These are phyloP conservation scores for Urtica urens DNA, from an alignment of 306 rosid species.

Conservation along the genomic window DNA sequence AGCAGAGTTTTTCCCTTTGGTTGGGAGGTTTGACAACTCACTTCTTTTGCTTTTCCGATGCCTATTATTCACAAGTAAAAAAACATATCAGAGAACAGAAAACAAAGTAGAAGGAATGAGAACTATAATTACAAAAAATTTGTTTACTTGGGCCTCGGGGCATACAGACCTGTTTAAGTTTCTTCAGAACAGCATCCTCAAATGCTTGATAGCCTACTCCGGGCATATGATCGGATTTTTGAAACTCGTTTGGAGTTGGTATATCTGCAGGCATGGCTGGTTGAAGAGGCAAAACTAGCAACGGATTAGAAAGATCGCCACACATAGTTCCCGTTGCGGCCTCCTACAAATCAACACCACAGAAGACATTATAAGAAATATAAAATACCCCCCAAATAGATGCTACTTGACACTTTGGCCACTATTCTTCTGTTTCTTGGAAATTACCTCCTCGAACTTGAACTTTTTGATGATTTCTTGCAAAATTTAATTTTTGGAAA, in stretches of 20 bases:
- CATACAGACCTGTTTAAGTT: slow-evolving; percentile 55
- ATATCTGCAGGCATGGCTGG: slow-evolving; percentile 34
- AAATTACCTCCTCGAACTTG: no score
- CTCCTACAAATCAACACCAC: slow-evolving; percentile 35
- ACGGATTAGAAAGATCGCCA: slow-evolving; percentile 74
- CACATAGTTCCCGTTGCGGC: slow-evolving; percentile 45
- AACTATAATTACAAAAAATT: background rate
- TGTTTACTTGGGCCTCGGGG: background rate
- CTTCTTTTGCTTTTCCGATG: slow-evolving; percentile 43
- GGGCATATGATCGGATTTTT: slow-evolving; percentile 36
- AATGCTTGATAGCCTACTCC: slow-evolving; percentile 72
- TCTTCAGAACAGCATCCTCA: slow-evolving; percentile 71
- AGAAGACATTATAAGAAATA: slow-evolving; percentile 4
- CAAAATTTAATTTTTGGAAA: no score
- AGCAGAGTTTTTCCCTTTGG: no score
- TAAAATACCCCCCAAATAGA: background rate
- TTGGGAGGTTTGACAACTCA: no score
- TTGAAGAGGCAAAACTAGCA: slow-evolving; percentile 68
- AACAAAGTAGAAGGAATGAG: background rate
- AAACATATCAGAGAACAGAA: background rate
- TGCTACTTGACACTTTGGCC: no score
- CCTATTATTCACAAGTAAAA: slow-evolving; percentile 45
- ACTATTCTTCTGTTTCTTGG: no score
- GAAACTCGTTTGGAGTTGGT: slow-evolving; percentile 33
- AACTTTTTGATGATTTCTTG: no score